phyloP scores from a whole-genome alignment of 2,329 filamentous ascomycete genomes.

The Metarhizium humberi region DNA sequence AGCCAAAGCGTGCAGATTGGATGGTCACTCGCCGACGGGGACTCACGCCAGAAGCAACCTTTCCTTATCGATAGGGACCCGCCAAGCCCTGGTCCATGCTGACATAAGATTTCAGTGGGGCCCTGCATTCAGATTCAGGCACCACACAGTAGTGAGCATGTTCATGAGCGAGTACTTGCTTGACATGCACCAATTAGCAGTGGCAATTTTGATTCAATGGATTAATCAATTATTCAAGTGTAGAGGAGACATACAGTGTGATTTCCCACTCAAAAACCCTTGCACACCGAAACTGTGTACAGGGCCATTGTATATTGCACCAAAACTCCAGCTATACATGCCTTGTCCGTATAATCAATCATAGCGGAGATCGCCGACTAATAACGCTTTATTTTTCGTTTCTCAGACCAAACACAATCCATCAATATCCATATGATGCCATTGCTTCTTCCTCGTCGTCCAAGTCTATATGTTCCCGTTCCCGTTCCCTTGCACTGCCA shows the following conservation, averaged over 20 bases:
- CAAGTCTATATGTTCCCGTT: slow-evolving; percentile 18
- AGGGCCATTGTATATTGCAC: not conserved
- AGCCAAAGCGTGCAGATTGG: not conserved
- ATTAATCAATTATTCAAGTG: not conserved
- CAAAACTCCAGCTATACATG: not conserved
- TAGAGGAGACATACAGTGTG: not conserved
- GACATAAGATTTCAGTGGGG: not conserved
- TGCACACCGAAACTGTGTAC: not conserved
- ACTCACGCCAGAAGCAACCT: slow-evolving; percentile 13
- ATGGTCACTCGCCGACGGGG: not conserved
- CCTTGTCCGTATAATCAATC: not conserved
- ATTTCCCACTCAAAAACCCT: not conserved
- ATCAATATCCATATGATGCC: slow-evolving; percentile 33
- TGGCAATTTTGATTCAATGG: not conserved
- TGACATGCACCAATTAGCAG: too few relatives aligned
- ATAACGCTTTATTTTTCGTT: not conserved
- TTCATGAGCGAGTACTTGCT: too few relatives aligned
- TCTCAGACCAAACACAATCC: not conserved
- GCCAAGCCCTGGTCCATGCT: not conserved
- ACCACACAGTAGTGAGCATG: not conserved
- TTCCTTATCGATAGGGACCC: slow-evolving; percentile 21
- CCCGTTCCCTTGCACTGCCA: slow-evolving; percentile 8
- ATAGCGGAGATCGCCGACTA: not conserved
- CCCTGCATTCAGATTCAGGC: not conserved
- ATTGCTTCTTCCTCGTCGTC: slow-evolving; percentile 43